These are phyloP conservation scores for Suillus ampliporus DNA, from an alignment of 768 basidiomycete genomes.

Conservation along the genomic window DNA sequence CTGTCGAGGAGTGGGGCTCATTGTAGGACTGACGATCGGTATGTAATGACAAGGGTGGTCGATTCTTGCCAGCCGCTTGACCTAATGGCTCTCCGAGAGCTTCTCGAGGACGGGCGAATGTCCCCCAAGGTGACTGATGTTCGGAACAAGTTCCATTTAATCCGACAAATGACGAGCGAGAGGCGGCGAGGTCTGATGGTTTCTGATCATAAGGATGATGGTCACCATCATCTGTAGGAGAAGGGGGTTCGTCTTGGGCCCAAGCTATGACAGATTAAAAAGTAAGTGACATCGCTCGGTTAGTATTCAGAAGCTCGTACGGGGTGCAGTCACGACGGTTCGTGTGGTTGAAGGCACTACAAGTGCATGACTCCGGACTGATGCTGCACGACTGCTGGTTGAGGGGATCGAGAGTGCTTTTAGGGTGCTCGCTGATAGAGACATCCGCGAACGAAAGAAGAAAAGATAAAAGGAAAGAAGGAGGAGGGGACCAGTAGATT, in stretches of 20 bases:
- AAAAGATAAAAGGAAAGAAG: too few species aligned
- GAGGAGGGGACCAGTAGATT: neutral
- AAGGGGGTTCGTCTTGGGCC: constrained; percentile 85
- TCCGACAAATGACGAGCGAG: constrained; percentile 47
- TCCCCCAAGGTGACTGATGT: constrained; percentile 69
- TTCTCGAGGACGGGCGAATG: constrained; percentile 67
- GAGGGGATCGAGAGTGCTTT: constrained; percentile 24
- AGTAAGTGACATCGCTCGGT: constrained; percentile 10
- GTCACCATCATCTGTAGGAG: constrained; percentile 55
- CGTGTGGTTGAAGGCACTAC: constrained; percentile 48
- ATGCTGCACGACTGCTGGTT: constrained; percentile 33
- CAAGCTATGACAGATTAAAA: constrained; percentile 58
- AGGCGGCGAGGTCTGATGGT: constrained; percentile 59
- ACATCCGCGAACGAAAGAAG: constrained; percentile 16
- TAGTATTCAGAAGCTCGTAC: constrained; percentile 46
- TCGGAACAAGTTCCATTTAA: constrained; percentile 39
- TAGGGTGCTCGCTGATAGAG: constrained; percentile 20
- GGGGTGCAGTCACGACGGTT: constrained; percentile 71
- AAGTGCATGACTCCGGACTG: constrained; percentile 31
- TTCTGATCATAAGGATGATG: constrained; percentile 44
- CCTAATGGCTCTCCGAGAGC: constrained; percentile 30
- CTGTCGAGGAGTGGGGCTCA: neutral
- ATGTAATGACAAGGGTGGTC: constrained; percentile 57
- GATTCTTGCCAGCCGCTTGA: constrained; percentile 38
- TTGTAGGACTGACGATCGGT: constrained; percentile 26